Evolutionary conservation across 108 stramenopile genomes (phyloP).

Genomic region (Cyclostephanos invisitatus): DNA sequence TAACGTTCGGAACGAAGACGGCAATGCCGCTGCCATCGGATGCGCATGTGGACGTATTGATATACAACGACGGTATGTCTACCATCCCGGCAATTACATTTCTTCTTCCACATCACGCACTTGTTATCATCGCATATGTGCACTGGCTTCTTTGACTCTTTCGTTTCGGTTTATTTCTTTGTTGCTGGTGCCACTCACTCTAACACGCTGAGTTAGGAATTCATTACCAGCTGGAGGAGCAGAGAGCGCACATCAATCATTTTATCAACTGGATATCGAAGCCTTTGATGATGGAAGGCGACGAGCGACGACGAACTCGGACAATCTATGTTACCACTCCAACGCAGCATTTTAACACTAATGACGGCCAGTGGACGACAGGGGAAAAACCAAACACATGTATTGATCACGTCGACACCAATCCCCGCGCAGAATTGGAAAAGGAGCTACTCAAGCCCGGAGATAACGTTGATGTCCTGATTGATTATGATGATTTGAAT

Average conservation of each 20-base stretch:
- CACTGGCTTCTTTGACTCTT: too few relatives aligned
- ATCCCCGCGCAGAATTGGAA: slow-evolving; percentile 31
- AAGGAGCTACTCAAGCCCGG: slow-evolving; percentile 18
- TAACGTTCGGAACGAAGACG: slow-evolving; percentile 27
- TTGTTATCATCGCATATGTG: too few relatives aligned
- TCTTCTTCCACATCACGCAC: not conserved
- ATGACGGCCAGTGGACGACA: slow-evolving; percentile 10
- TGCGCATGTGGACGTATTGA: slow-evolving; percentile 20
- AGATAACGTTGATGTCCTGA: slow-evolving; percentile 31
- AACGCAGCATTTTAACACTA: slow-evolving; percentile 31
- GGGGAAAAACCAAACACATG: not conserved
- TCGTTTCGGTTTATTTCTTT: too few relatives aligned
- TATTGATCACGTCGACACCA: slow-evolving; percentile 2
- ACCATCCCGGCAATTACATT: not conserved
- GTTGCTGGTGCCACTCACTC: not conserved
- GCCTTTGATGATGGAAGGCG: slow-evolving; percentile 14
- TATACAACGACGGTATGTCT: slow-evolving; percentile 21
- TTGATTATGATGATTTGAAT: slow-evolving; percentile 36
- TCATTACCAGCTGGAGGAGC: not conserved
- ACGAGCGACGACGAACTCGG: slow-evolving; percentile 11
- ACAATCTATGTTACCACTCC: slow-evolving; percentile 32
- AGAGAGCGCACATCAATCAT: not conserved
- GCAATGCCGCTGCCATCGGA: slow-evolving; percentile 1
- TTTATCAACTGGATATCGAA: slow-evolving; percentile 13
- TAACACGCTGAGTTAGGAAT: not conserved